Evolutionary conservation across 2,329 filamentous ascomycete species (phyloP).

Genomic region (Xylaria digitata): DNA sequence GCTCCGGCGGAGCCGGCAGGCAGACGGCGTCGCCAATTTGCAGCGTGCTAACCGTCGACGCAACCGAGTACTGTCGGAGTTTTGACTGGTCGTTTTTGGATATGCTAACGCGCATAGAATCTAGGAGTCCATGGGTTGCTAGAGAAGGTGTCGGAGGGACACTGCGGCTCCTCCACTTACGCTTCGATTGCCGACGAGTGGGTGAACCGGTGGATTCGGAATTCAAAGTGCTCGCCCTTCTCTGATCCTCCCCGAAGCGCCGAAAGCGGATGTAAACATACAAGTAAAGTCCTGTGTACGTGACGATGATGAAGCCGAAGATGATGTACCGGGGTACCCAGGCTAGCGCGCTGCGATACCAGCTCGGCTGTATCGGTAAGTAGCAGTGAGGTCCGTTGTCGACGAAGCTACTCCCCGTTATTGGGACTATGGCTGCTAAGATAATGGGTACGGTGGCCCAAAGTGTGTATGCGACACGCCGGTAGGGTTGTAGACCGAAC

Average conservation of each 20-base stretch:
- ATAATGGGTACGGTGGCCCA: conserved; percentile 69
- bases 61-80: conserved; percentile 43
- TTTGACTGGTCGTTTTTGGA: conserved; percentile 32
- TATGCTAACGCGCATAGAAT: conserved; percentile 32
- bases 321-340: conserved; percentile 82
- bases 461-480: conserved; percentile 66
- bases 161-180: conserved; percentile 31
- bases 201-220: conserved; percentile 19
- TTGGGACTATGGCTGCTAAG: conserved; percentile 58
- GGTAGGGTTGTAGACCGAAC: conserved; percentile 76
- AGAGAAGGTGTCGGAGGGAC: conserved; percentile 44
- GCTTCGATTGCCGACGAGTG: conserved; percentile 26
- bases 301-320: conserved; percentile 69
- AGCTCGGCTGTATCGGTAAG: conserved; percentile 72
- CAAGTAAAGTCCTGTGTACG: conserved; percentile 76
- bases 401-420: conserved; percentile 46
- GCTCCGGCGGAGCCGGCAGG: conserved; percentile 27
- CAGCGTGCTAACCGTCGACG: conserved; percentile 47
- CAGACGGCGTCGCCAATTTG: conserved; percentile 36
- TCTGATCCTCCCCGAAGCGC: conserved; percentile 52
- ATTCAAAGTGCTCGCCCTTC: conserved; percentile 43
- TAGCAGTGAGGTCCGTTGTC: conserved; percentile 65
- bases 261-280: conserved; percentile 66
- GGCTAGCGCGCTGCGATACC: conserved; percentile 74
- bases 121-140: conserved; percentile 43